Percentiles rank a stretch among this genome's conserved stretches.
Conservation (phyloP, 2,329 filamentous ascomycete species). For the Didymella exigua region DNA sequence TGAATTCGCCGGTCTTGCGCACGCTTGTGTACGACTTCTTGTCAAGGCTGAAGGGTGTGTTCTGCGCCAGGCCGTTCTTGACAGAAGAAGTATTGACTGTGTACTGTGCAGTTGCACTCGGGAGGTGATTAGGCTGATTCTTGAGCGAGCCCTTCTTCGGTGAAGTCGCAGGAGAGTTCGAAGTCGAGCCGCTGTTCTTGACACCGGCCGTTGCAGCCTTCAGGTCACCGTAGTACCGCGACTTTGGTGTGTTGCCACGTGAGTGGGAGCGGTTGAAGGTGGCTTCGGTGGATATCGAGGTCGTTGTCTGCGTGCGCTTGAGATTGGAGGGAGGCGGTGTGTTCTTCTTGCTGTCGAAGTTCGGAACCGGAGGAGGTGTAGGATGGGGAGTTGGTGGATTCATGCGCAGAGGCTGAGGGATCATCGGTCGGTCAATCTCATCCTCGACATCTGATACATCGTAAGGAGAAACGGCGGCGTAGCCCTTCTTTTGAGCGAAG, state of each 20-base stretch:
- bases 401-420: slow-evolving; percentile 54
- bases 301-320: slow-evolving; percentile 32
- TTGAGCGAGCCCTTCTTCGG: slow-evolving; percentile 30
- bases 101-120: slow-evolving; percentile 41
- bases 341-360: slow-evolving; percentile 21
- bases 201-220: slow-evolving; percentile 50
- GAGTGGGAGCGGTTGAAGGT: slow-evolving; percentile 39
- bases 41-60: slow-evolving; percentile 39
- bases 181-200: slow-evolving; percentile 33
- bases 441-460: slow-evolving; percentile 38
- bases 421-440: slow-evolving; percentile 34
- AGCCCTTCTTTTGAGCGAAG: slow-evolving; percentile 36
- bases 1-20: slow-evolving; percentile 40
- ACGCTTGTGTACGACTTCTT: slow-evolving; percentile 43
- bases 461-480: slow-evolving; percentile 35
- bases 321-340: slow-evolving; percentile 26
- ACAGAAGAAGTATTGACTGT: slow-evolving; percentile 32
- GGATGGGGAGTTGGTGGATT: slow-evolving; percentile 52
- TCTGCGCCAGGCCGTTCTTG: slow-evolving; percentile 17
- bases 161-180: slow-evolving; percentile 30
- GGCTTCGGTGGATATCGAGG: slow-evolving; percentile 36
- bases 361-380: slow-evolving; percentile 40
- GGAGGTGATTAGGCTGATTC: slow-evolving; percentile 28
- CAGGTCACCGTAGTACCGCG: slow-evolving; percentile 56
- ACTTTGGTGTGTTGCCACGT: slow-evolving; percentile 46